Percentiles rank a stretch among this genome's conserved stretches.
These are phyloP conservation scores for Ascochyta pisi DNA, from an alignment of 2,329 filamentous ascomycete genomes.

Conservation along the genomic window DNA sequence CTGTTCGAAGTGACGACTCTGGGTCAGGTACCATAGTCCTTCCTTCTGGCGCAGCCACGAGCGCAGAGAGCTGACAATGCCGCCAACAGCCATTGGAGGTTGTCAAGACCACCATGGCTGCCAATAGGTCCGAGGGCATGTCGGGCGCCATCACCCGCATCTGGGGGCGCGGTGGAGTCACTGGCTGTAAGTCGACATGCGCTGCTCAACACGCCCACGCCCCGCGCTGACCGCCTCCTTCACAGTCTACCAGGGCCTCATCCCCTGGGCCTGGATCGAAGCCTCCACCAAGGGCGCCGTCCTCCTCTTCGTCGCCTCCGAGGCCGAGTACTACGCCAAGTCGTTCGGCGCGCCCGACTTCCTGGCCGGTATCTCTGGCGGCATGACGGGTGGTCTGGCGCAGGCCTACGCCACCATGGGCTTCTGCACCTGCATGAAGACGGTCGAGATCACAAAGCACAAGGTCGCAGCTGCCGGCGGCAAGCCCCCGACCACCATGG, in stretches of 20 bases:
- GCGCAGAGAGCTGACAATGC: slow-evolving; percentile 53
- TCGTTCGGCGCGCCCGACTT: slow-evolving; percentile 85
- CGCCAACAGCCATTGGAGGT: slow-evolving; percentile 88
- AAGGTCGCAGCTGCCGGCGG: slow-evolving; percentile 85
- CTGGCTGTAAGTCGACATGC: slow-evolving; percentile 85
- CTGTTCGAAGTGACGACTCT: slow-evolving; percentile 85
- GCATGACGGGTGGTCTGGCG: slow-evolving; percentile 91
- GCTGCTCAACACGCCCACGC: slow-evolving; percentile 71
- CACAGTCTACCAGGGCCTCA: slow-evolving; percentile 97
- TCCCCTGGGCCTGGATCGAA: slow-evolving; percentile 97
- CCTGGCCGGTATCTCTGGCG: slow-evolving; percentile 84
- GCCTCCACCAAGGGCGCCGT: slow-evolving; percentile 99
- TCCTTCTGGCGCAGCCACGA: background rate
- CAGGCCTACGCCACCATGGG: slow-evolving; percentile 99
- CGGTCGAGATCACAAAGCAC: slow-evolving; percentile 98
- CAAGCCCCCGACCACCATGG: slow-evolving; percentile 88
- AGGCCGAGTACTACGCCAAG: slow-evolving; percentile 94
- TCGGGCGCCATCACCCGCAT: slow-evolving; percentile 80
- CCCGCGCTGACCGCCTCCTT: slow-evolving; percentile 21
- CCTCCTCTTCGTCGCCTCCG: slow-evolving; percentile 97
- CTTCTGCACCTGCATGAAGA: slow-evolving; percentile 99
- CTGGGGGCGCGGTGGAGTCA: slow-evolving; percentile 90
- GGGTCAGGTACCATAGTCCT: slow-evolving; percentile 61
- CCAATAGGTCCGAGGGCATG: slow-evolving; percentile 91
- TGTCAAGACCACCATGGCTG: slow-evolving; percentile 99